These are phyloP conservation scores for Pigoraptor vietnamica DNA, from an alignment of 78 protist species.

Conservation along the genomic window DNA sequence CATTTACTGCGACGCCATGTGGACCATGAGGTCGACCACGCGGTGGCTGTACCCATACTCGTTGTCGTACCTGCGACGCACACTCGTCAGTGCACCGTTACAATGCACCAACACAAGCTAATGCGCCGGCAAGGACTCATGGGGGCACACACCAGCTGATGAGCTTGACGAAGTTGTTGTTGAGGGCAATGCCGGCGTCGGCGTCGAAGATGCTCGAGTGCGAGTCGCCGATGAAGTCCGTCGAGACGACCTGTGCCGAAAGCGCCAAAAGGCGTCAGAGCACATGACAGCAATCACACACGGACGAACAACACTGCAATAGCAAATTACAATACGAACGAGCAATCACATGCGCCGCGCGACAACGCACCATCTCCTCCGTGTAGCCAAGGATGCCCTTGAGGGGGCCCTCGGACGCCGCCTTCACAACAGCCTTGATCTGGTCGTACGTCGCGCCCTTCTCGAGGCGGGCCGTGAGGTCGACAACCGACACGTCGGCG, in stretches of 20 bases:
- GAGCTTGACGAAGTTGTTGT: constrained; percentile 93
- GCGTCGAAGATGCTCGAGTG: constrained; percentile 93
- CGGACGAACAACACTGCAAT: too few relatives aligned
- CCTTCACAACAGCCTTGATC: constrained; percentile 77
- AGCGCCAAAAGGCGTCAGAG: too few relatives aligned
- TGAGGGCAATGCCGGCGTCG: constrained; percentile 91
- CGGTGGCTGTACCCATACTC: constrained; percentile 97
- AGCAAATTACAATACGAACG: too few relatives aligned
- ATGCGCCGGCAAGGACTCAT: background rate
- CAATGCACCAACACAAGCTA: too few relatives aligned
- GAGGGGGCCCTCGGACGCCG: constrained; percentile 56
- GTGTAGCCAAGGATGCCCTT: constrained; percentile 95
- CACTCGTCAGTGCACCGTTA: too few relatives aligned
- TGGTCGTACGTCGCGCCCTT: constrained; percentile 87
- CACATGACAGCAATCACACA: too few relatives aligned
- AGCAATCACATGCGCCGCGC: too few relatives aligned
- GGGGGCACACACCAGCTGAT: constrained; percentile 77
- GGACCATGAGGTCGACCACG: constrained; percentile 83
- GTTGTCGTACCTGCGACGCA: constrained; percentile 92
- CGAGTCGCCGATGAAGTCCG: constrained; percentile 88
- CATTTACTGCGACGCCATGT: constrained; percentile 25
- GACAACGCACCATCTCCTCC: too few relatives aligned
- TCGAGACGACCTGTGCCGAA: constrained; percentile 88
- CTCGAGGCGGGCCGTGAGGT: constrained; percentile 83
- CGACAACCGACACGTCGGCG: constrained; percentile 98